Evolutionary conservation across 225 moss, liverwort and hornwort species (phyloP).

Genomic region (Pseudisothecium myosuroides): DNA sequence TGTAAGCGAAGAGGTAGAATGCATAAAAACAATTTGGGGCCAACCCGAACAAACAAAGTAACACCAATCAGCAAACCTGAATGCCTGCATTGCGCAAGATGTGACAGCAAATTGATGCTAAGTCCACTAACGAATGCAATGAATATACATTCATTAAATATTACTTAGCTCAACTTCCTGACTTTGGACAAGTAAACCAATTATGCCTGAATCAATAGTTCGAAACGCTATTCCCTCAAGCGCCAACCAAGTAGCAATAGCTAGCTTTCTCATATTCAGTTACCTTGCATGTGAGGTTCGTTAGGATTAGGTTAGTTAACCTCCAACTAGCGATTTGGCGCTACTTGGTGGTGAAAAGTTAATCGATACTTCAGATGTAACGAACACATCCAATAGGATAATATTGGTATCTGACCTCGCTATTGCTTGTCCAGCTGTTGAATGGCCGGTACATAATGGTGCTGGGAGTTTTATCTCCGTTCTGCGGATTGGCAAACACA

Average conservation of each 20-base stretch:
- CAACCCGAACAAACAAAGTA: neutral
- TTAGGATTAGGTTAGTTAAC: no score
- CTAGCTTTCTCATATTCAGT: no score
- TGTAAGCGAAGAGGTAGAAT: neutral
- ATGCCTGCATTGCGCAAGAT: neutral
- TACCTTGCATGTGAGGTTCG: no score
- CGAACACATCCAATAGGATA: neutral
- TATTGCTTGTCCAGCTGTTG: constrained; percentile 83
- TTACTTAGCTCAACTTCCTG: no score
- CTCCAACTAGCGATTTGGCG: no score
- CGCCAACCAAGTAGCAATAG: neutral
- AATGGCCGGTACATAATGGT: constrained; percentile 82
- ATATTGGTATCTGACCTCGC: constrained; percentile 49
- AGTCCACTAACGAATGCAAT: neutral
- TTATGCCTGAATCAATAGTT: neutral
- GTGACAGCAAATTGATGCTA: neutral
- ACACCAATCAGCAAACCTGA: neutral
- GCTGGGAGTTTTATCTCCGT: constrained; percentile 72
- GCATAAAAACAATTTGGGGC: no score
- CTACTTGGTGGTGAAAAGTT: neutral
- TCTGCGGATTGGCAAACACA: constrained; percentile 69
- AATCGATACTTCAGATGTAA: neutral
- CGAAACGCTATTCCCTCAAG: no score
- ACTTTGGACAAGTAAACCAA: neutral
- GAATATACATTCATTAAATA: neutral